Evolutionary conservation across 2,329 filamentous ascomycete species (phyloP).

Genomic region (Colletotrichum nymphaeae): DNA sequence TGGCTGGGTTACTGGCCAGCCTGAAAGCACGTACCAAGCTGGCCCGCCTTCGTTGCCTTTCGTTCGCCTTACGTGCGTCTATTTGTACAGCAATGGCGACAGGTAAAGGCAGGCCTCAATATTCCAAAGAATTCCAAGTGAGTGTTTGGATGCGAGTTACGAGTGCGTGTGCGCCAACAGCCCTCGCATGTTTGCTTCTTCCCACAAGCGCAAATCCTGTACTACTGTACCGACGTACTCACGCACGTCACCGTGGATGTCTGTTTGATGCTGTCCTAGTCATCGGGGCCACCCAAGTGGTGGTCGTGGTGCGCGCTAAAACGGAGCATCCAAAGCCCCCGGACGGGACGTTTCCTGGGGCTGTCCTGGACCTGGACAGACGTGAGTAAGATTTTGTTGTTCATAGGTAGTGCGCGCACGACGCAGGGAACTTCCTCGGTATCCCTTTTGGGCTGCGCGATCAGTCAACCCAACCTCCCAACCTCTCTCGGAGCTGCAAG

Average conservation of each 20-base stretch:
- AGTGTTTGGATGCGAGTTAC: background rate
- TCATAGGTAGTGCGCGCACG: constrained; percentile 7
- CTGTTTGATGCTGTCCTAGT: background rate
- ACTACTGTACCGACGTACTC: background rate
- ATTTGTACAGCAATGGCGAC: constrained; percentile 7
- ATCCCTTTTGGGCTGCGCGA: constrained; percentile 28
- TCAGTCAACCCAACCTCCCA: constrained; percentile 28
- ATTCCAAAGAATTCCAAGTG: background rate
- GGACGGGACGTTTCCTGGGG: background rate
- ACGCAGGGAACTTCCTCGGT: constrained; percentile 19
- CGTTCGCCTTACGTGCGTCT: constrained; percentile 19
- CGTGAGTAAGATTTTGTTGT: background rate
- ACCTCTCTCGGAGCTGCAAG: background rate
- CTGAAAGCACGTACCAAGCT: background rate
- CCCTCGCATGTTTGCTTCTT: background rate
- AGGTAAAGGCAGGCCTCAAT: background rate
- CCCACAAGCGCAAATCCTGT: background rate
- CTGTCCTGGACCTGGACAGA: background rate
- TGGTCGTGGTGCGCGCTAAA: background rate
- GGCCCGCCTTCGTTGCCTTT: constrained; percentile 8
- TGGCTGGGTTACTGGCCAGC: background rate
- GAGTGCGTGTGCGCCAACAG: background rate
- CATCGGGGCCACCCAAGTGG: background rate
- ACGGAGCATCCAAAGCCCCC: background rate
- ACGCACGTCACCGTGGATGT: background rate